Evolutionary conservation across 1,139 yeast species (phyloP).

Genomic region (Ashbya aceris): DNA sequence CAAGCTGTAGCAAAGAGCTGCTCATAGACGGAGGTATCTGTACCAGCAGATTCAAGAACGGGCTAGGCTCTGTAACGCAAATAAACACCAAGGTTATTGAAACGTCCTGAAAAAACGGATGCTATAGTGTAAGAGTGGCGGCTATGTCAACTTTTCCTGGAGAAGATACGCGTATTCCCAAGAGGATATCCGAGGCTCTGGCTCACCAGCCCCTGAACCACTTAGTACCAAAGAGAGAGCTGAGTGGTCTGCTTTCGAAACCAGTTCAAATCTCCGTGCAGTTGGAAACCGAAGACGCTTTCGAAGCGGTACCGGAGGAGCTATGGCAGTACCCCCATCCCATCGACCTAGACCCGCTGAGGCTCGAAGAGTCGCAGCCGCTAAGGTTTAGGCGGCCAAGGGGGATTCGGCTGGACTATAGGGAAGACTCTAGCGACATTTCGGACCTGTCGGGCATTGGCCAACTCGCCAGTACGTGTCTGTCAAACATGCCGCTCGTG

Average conservation of each 20-base stretch:
- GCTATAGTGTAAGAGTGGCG: constrained; percentile 12
- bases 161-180: constrained; percentile 22
- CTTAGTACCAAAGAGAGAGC: constrained; percentile 24
- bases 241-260: constrained; percentile 13
- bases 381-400: constrained; percentile 16
- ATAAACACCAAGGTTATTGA: too few relatives aligned
- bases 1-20: too few relatives aligned
- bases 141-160: constrained; percentile 28
- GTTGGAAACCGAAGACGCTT: constrained; percentile 9
- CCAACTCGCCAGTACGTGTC: constrained; percentile 13
- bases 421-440: neutral
- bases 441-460: constrained; percentile 16
- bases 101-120: too few relatives aligned
- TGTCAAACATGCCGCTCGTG: constrained; percentile 1
- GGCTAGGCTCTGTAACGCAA: too few relatives aligned
- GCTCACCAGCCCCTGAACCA: constrained; percentile 22
- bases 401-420: constrained; percentile 1
- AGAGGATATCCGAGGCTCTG: constrained; percentile 22
- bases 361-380: constrained; percentile 6
- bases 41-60: too few relatives aligned
- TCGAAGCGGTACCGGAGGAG: constrained; percentile 6
- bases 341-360: constrained; percentile 8
- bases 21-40: too few relatives aligned
- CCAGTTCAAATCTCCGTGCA: constrained; percentile 9
- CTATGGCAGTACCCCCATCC: constrained; percentile 5